A percentile compares a stretch with the other conserved stretches of the same genome.
Conservation (phyloP, 345 rosid genomes). For the Bretschneidera sinensis region DNA sequence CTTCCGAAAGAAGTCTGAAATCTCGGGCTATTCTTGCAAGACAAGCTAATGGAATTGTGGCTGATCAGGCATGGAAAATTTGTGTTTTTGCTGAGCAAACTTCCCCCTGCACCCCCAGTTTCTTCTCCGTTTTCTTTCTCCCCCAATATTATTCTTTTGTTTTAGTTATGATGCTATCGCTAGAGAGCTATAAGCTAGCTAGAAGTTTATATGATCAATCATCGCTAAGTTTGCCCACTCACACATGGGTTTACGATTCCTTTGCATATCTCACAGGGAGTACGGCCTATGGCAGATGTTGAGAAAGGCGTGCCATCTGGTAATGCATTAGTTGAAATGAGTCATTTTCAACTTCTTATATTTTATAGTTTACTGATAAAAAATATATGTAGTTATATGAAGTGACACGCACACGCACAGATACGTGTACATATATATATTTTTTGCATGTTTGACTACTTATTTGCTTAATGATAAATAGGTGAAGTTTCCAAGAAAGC, state of each 20-base stretch:
- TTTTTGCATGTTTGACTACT: no score
- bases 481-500: not conserved
- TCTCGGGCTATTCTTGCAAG: constrained; percentile 79
- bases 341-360: not conserved
- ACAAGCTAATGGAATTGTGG: constrained; percentile 74
- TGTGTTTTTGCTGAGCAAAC: constrained; percentile 3
- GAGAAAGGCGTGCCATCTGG: constrained; percentile 70
- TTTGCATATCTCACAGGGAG: constrained; percentile 45
- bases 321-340: constrained; percentile 23
- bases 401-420: no score
- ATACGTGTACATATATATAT: not conserved
- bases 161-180: constrained; percentile 6
- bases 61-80: no score
- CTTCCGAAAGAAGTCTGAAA: constrained; percentile 61
- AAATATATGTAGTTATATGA: no score
- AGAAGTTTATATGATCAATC: constrained; percentile 4
- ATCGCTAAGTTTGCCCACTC: not conserved
- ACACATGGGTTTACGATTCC: constrained; percentile 5
- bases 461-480: not conserved
- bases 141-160: not conserved
- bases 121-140: not conserved
- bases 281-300: constrained; percentile 45
- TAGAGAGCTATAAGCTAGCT: constrained; percentile 5
- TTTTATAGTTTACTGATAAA: not conserved
- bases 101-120: no score